A percentile compares a stretch with the other conserved stretches of the same genome.
Evolutionary conservation across 176 grass and related monocot species (phyloP).

Genomic region (Aegilops speltoides): DNA sequence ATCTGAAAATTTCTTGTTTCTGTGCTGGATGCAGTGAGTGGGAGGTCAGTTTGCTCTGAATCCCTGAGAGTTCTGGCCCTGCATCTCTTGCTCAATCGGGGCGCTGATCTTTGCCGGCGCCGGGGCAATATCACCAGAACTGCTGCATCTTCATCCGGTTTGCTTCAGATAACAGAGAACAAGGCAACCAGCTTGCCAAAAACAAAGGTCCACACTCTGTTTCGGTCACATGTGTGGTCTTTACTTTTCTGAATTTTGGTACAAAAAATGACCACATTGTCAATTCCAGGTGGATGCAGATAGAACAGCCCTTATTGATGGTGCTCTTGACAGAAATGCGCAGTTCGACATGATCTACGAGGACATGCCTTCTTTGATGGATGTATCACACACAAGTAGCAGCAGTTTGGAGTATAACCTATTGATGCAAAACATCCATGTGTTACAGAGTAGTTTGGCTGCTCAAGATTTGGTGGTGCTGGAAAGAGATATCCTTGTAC

Average conservation of each 20-base stretch:
- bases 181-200: slow-evolving; percentile 13
- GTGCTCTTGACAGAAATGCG: slow-evolving; percentile 6
- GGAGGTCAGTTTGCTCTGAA: slow-evolving; percentile 26
- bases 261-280: not conserved
- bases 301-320: slow-evolving; percentile 13
- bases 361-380: slow-evolving; percentile 29
- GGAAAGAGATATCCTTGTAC: slow-evolving; percentile 61
- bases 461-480: slow-evolving; percentile 46
- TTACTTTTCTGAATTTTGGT: slow-evolving; percentile 7
- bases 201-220: slow-evolving; percentile 19
- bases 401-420: slow-evolving; percentile 41
- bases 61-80: slow-evolving; percentile 16
- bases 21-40: slow-evolving; percentile 29
- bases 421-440: slow-evolving; percentile 71
- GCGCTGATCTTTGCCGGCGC: not conserved
- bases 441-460: slow-evolving; percentile 57
- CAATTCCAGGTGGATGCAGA: slow-evolving; percentile 39
- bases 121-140: not conserved
- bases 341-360: slow-evolving; percentile 24
- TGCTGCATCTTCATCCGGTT: slow-evolving; percentile 19
- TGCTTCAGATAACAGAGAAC: slow-evolving; percentile 39
- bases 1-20: not conserved
- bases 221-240: not conserved
- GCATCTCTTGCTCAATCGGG: slow-evolving; percentile 37
- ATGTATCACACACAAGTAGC: slow-evolving; percentile 19